Evolutionary conservation across 177 flowering plant genomes (phyloP), one percentile per base, ranked within the genome.

Genomic region (Telopea speciosissima): DNA sequence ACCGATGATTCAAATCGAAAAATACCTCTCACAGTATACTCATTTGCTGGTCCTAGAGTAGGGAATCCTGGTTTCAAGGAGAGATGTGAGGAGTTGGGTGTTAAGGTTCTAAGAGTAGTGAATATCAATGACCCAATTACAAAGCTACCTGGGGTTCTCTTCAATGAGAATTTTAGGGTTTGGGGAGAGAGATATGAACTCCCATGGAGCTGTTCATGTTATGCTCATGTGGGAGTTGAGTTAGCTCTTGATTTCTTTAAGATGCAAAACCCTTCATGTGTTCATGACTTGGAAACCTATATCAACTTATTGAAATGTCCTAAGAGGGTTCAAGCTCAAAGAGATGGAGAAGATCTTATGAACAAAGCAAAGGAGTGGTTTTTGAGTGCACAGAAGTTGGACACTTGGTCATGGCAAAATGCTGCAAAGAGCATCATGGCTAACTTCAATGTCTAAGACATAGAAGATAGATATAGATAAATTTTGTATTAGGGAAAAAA

Each of bases 221-320:
- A 89, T 77, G 88, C 85, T 8, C 96, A 90, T 74, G 88, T 90
- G 3, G 96, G 96, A 0, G 86, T 88, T 59, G 91, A 91, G 70
- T 58, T 91, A n/a, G 84, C 82, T 8, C 79, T 91, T 0, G 90
- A 91, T 62, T 88, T 86, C 72, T 85, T 91, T 79, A 76, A 88
- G 79, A 71, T 89, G 79, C 81, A 83, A 66, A 85, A 89, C 72
- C 90, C 88, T 70, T 81, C 90, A 0, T 82, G 89, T 70, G 93
- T 91, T 63, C 93, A 91, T 82, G 97, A 91, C 45, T 70, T 91
- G 74, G 90, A 83, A 25, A 83, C 78, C 3, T 87, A 88, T 62
- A 79, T 91, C n/a, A 74, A 74, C 73, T 72, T 85, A 21, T 68
- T 89, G 8, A 84, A 73, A 60, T 75, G 78, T 61, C 85, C 86